Percentiles rank a stretch among this genome's conserved stretches.
phyloP scores from a whole-genome alignment of 2,329 filamentous ascomycete species.

The Aaosphaeria pasadenensis region DNA sequence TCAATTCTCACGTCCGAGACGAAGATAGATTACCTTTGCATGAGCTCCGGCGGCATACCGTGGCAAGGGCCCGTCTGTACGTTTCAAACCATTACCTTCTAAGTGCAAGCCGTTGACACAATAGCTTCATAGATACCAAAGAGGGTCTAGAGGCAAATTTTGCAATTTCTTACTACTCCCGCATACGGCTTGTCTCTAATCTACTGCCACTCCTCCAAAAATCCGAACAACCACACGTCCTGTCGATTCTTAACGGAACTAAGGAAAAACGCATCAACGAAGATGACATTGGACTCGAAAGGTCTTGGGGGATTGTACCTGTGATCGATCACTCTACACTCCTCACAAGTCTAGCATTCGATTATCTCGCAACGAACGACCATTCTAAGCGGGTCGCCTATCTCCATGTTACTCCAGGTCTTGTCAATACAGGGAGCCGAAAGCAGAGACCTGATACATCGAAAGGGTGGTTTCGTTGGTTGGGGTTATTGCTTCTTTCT shows the following conservation, averaged over 20 bases:
- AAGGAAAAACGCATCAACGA: conserved; percentile 24
- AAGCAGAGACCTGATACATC: conserved; percentile 3
- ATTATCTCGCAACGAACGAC: conserved; percentile 19
- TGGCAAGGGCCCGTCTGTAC: conserved; percentile 7
- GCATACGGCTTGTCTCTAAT: conserved; percentile 27
- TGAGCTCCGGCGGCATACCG: conserved; percentile 8
- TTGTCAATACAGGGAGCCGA: conserved; percentile 22
- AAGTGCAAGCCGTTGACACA: background rate
- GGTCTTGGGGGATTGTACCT: conserved; percentile 12
- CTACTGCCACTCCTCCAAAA: conserved; percentile 29
- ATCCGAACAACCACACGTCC: conserved; percentile 24
- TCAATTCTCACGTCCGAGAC: conserved; percentile 1
- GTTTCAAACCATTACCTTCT: background rate
- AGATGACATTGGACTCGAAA: conserved; percentile 25
- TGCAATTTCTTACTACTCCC: conserved; percentile 30
- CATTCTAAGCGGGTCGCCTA: conserved; percentile 19
- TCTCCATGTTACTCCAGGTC: conserved; percentile 28
- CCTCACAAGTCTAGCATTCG: conserved; percentile 27
- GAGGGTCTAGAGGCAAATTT: conserved; percentile 31
- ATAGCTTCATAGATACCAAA: conserved; percentile 20
- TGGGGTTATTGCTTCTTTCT: conserved; percentile 4
- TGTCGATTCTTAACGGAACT: conserved; percentile 29
- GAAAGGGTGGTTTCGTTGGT: conserved; percentile 5
- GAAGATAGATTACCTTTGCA: conserved; percentile 7
- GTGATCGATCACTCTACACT: conserved; percentile 26